phyloP scores from a whole-genome alignment of 441 rosid genomes.

The Monsonia emarginata region DNA sequence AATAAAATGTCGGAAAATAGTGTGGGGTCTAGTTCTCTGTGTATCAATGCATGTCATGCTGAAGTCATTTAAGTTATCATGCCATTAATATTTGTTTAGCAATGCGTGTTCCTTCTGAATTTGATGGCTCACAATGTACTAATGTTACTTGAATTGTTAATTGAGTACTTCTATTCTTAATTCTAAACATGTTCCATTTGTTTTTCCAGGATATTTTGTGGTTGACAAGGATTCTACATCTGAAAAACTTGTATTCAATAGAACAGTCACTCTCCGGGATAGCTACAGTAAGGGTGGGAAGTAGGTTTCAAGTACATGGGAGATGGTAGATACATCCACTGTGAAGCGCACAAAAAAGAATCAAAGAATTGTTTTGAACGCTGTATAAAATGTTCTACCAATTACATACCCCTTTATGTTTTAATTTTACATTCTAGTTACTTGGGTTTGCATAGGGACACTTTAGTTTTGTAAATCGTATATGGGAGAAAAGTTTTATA shows the following conservation, averaged over 20 bases:
- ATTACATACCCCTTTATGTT: background rate
- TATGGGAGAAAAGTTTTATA: background rate
- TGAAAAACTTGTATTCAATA: constrained; percentile 66
- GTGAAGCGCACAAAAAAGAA: background rate
- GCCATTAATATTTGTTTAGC: background rate
- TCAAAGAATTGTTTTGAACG: background rate
- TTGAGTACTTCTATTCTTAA: background rate
- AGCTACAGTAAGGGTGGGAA: constrained; percentile 58
- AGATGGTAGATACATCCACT: background rate
- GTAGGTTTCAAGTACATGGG: constrained; percentile 17
- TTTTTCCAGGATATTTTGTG: constrained; percentile 52
- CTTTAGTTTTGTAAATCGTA: background rate
- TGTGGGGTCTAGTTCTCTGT: background rate
- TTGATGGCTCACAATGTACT: background rate
- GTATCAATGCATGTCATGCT: background rate
- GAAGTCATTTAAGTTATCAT: background rate
- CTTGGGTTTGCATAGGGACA: background rate
- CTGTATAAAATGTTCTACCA: background rate
- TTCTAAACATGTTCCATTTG: constrained; percentile 9
- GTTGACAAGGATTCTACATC: constrained; percentile 68
- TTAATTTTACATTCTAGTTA: background rate
- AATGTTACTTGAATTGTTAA: background rate
- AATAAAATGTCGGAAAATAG: background rate
- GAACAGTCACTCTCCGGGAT: constrained; percentile 75
- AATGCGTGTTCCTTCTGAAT: background rate